A percentile compares a stretch with the other conserved stretches of the same genome.
phyloP scores from a whole-genome alignment of 2,329 filamentous ascomycete genomes.

The Coniochaeta sp. region DNA sequence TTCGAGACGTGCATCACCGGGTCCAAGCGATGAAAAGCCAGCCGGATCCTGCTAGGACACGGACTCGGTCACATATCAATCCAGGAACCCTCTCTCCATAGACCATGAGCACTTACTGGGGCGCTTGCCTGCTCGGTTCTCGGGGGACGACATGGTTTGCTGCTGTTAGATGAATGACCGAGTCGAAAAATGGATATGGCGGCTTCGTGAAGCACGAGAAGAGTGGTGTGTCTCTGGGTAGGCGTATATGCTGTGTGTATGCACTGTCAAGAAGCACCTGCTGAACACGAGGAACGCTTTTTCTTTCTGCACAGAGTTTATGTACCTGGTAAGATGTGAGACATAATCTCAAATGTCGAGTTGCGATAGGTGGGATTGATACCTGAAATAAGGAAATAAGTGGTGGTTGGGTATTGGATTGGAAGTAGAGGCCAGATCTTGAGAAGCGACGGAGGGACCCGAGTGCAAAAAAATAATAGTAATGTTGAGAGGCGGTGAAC shows the following conservation, averaged over 20 bases:
- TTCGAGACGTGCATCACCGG: too few relatives aligned
- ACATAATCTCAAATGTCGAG: background rate
- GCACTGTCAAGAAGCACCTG: background rate
- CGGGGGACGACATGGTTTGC: conserved; percentile 19
- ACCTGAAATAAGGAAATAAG: background rate
- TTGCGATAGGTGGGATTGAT: background rate
- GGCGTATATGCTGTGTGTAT: background rate
- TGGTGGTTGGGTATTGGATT: too few relatives aligned
- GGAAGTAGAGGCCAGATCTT: background rate
- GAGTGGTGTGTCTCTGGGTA: background rate
- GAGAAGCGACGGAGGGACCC: too few relatives aligned
- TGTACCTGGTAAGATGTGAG: background rate
- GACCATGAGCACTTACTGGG: conserved; percentile 17
- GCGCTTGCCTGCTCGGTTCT: conserved; percentile 21
- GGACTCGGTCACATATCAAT: background rate
- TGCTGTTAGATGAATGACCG: background rate
- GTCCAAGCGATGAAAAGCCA: background rate
- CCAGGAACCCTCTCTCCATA: background rate
- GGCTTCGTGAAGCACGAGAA: background rate
- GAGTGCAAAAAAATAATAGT: background rate
- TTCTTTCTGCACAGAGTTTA: background rate
- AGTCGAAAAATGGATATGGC: background rate
- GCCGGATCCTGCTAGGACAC: background rate
- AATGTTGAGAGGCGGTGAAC: background rate
- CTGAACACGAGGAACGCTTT: background rate